phyloP scores from a whole-genome alignment of 345 rosid genomes.

The Schrenkiella parvula region DNA sequence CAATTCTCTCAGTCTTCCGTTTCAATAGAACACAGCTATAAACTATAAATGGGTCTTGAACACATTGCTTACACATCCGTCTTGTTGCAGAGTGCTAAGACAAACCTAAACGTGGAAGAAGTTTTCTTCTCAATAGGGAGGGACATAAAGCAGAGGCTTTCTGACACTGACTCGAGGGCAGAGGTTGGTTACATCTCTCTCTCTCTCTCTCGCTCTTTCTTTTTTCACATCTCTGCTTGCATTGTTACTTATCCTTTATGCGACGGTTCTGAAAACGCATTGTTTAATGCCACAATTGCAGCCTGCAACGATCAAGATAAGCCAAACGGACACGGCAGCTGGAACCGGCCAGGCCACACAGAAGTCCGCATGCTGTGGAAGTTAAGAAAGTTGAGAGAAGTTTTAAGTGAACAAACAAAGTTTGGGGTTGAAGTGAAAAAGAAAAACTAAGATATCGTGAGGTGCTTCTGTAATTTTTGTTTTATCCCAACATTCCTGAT shows the following conservation, averaged over 20 bases:
- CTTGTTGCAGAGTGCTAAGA: constrained; percentile 86
- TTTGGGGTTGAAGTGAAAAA: not conserved
- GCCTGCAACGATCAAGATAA: constrained; percentile 37
- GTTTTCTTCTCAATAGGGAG: constrained; percentile 94
- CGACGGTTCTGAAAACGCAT: not conserved
- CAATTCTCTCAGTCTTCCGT: not conserved
- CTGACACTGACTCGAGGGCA: constrained; percentile 69
- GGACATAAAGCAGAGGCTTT: constrained; percentile 91
- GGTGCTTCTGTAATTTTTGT: constrained; percentile 30
- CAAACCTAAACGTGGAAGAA: constrained; percentile 90
- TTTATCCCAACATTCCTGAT: constrained; percentile 7
- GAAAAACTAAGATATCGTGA: constrained; percentile 12
- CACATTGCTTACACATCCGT: not conserved
- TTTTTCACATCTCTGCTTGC: not conserved
- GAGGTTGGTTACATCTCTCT: constrained; percentile 47
- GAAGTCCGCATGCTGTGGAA: constrained; percentile 37
- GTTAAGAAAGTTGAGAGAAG: constrained; percentile 9
- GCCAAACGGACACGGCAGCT: constrained; percentile 35
- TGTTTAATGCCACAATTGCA: constrained; percentile 2
- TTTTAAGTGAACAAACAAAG: not conserved
- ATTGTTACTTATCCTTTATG: not conserved
- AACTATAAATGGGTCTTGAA: not conserved
- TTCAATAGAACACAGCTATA: not conserved
- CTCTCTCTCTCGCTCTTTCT: not conserved
- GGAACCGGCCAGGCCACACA: constrained; percentile 37